A percentile compares a stretch with the other conserved stretches of the same genome.
phyloP scores from a whole-genome alignment of 768 basidiomycete genomes.

The Atractiella rhizophila region DNA sequence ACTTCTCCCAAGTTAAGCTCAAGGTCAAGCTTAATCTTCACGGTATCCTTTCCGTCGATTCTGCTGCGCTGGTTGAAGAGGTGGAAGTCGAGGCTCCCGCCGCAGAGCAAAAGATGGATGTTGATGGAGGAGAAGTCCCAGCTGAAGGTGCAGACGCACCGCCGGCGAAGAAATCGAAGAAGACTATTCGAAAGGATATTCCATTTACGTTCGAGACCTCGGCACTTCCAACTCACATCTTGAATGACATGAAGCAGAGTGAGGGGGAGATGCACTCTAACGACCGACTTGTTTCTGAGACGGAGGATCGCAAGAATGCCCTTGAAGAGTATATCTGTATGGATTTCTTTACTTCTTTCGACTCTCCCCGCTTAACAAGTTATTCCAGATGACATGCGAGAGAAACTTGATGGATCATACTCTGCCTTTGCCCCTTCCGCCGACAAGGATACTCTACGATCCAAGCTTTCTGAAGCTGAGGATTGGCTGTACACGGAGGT shows the following conservation, averaged over 20 bases:
- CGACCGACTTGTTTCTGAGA: slow-evolving; percentile 93
- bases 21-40: slow-evolving; percentile 69
- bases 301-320: slow-evolving; percentile 96
- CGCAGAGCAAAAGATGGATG: slow-evolving; percentile 16
- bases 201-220: slow-evolving; percentile 40
- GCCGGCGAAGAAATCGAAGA: slow-evolving; percentile 48
- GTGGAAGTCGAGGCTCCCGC: slow-evolving; percentile 27
- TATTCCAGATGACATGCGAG: slow-evolving; percentile 28
- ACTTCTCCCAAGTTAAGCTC: slow-evolving; percentile 60
- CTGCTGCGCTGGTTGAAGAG: slow-evolving; percentile 45
- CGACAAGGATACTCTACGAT: slow-evolving; percentile 56
- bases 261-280: slow-evolving; percentile 69
- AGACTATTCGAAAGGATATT: slow-evolving; percentile 57
- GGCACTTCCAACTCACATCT: slow-evolving; percentile 35
- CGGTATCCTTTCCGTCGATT: slow-evolving; percentile 65
- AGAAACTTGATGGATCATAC: slow-evolving; percentile 74
- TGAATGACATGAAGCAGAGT: slow-evolving; percentile 47
- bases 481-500: slow-evolving; percentile 97
- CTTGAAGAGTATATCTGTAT: slow-evolving; percentile 71
- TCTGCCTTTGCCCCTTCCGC: slow-evolving; percentile 41
- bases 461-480: slow-evolving; percentile 49
- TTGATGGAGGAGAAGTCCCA: slow-evolving; percentile 4
- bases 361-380: no score
- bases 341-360: background rate
- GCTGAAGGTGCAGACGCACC: slow-evolving; percentile 26